Conservation (phyloP, 768 basidiomycete genomes). For the Mycena olivaceomarginata region DNA sequence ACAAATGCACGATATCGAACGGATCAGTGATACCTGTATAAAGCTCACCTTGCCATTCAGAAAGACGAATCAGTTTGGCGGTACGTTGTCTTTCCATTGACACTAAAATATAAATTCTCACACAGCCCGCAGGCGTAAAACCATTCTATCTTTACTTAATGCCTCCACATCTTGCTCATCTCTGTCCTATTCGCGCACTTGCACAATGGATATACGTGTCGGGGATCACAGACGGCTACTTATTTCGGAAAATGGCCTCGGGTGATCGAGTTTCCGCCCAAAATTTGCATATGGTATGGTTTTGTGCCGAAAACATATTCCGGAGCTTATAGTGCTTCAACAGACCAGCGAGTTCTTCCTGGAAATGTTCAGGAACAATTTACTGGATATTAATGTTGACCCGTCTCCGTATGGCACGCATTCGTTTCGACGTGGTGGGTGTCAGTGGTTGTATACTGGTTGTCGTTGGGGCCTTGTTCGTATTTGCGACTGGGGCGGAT, state of each 20-base stretch:
- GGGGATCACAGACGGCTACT: neutral
- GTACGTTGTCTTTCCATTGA: neutral
- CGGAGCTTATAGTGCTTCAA: neutral
- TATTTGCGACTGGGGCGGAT: constrained; percentile 68
- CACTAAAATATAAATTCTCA: neutral
- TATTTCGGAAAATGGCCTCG: neutral
- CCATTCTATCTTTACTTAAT: neutral
- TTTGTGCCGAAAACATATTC: neutral
- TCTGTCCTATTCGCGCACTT: neutral
- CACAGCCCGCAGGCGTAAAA: neutral
- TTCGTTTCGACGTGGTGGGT: constrained; percentile 47
- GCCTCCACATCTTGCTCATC: neutral
- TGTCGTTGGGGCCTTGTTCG: constrained; percentile 56
- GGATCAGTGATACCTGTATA: constrained; percentile 34
- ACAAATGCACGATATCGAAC: constrained; percentile 49
- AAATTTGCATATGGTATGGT: constrained; percentile 50
- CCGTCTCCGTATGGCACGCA: constrained; percentile 25
- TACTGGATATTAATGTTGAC: constrained; percentile 61
- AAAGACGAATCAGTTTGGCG: neutral
- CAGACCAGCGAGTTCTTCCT: constrained; percentile 60
- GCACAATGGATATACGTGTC: neutral
- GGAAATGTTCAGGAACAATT: constrained; percentile 60
- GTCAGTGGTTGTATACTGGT: constrained; percentile 59
- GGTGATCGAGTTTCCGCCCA: neutral
- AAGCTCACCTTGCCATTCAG: constrained; percentile 1